Evolutionary conservation across 2,329 filamentous ascomycete species (phyloP), one percentile per base, ranked within the genome.

Genomic region (Ophiostoma fasciatum): DNA sequence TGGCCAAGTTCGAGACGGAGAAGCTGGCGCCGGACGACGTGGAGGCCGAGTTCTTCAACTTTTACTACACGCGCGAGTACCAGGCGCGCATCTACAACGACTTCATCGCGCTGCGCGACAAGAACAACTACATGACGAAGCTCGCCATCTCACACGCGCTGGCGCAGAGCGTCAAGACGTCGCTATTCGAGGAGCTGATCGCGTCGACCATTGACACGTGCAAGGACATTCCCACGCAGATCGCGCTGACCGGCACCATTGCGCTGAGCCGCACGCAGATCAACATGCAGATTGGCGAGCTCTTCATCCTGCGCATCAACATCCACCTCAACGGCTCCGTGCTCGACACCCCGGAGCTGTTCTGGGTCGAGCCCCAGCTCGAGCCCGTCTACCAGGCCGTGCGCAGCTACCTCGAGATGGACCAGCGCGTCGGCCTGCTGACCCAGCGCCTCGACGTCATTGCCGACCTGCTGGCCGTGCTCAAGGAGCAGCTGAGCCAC

Each of bases 11-110:
- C 48, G 90, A 94, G 56, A 71, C 76, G 28, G 88, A 94, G 53
- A 94, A 94, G 56, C 68, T 96, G 33, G 76, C 76, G 19, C 73
- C 79, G 10, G 87, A 93, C 51, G 84, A 94, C 48, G 78, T 94
- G 21, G 88, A 98, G 60, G 83, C 85, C 31, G 90, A 98, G 57
- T 84, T 88, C 51, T 98, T 98, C 68, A 98, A 98, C 56, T 98
- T 96, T 57, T 98, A 98, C 64, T 96, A 98, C 62, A 96, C 90
- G 4, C 74, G 82, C 49, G 88, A 96, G 54, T 98, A 98, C 55
- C 92, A 98, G 59, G 84, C 90, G 17, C 79, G 90, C 35, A 98
- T 98, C 56, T 98, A 98, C 69, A 98, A 98, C 58, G 90, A 98
- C 59, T 98, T 98, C 50, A 98, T 98, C 57, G 90, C 83, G 3